Conservation (phyloP, 345 rosid species). For the Mercurialis annua region DNA sequence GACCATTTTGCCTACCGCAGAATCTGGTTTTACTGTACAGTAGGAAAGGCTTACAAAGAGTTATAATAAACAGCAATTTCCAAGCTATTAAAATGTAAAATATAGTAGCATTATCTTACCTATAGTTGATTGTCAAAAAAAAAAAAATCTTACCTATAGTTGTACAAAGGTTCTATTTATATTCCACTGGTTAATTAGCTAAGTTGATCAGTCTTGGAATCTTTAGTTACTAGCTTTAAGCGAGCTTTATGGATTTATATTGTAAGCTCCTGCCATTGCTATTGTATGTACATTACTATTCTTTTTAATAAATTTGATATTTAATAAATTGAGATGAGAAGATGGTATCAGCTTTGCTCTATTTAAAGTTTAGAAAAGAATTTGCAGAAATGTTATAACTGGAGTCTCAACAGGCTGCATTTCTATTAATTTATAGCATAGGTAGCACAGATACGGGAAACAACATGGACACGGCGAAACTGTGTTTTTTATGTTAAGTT, state of each 20-base stretch:
- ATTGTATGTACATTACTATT: background rate
- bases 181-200: conserved; percentile 7
- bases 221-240: background rate
- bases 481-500: too few relatives aligned
- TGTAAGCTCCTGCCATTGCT: background rate
- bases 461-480: too few relatives aligned
- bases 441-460: too few relatives aligned
- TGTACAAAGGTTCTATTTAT: background rate
- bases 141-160: background rate
- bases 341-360: too few relatives aligned
- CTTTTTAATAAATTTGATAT: background rate
- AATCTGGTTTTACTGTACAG: conserved; percentile 30
- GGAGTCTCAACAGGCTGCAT: too few relatives aligned
- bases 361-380: too few relatives aligned
- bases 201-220: background rate
- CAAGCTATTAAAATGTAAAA: background rate
- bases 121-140: too few relatives aligned
- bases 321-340: too few relatives aligned
- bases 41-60: conserved; percentile 16
- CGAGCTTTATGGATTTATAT: background rate
- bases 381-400: too few relatives aligned
- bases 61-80: conserved; percentile 7
- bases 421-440: too few relatives aligned
- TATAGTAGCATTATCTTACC: conserved; percentile 8
- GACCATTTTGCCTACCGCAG: conserved; percentile 5